These are phyloP conservation scores for Leishmania braziliensis DNA, from an alignment of 208 protist species.

Conservation along the genomic window DNA sequence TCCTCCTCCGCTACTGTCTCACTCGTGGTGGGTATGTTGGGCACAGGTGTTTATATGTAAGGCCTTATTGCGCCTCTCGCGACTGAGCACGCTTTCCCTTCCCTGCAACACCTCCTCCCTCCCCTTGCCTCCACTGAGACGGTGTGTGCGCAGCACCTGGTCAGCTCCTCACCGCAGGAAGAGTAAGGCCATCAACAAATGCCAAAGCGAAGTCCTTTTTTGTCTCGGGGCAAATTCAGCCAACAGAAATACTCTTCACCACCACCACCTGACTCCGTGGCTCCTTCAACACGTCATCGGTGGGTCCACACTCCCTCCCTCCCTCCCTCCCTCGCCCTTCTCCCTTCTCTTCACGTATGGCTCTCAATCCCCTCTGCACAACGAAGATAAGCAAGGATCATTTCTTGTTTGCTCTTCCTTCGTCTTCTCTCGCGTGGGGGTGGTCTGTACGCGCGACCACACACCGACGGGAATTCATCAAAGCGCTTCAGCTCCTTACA, in stretches of 20 bases:
- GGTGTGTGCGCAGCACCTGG: background rate
- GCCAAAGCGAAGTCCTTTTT: background rate
- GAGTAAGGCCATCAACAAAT: background rate
- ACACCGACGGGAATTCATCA: background rate
- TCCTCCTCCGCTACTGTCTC: background rate
- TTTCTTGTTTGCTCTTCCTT: background rate
- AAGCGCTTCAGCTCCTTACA: background rate
- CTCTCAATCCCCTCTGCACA: background rate
- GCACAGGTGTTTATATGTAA: background rate
- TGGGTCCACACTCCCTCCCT: background rate
- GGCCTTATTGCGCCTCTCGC: background rate
- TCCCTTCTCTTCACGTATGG: slow-evolving; percentile 1
- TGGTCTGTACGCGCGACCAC: background rate
- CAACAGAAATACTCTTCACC: background rate
- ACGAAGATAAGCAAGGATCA: background rate
- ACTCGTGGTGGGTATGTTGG: background rate
- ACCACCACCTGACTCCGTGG: too few species aligned
- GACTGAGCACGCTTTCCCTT: background rate
- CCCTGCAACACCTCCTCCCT: background rate
- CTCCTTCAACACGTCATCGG: background rate
- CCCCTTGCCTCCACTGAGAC: background rate
- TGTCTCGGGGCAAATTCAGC: background rate
- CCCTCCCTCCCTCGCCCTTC: slow-evolving; percentile 11
- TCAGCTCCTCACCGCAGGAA: background rate
- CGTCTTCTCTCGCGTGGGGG: background rate